phyloP scores from a whole-genome alignment of 1,284 basidiomycete species.

The Thelephora terrestris region DNA sequence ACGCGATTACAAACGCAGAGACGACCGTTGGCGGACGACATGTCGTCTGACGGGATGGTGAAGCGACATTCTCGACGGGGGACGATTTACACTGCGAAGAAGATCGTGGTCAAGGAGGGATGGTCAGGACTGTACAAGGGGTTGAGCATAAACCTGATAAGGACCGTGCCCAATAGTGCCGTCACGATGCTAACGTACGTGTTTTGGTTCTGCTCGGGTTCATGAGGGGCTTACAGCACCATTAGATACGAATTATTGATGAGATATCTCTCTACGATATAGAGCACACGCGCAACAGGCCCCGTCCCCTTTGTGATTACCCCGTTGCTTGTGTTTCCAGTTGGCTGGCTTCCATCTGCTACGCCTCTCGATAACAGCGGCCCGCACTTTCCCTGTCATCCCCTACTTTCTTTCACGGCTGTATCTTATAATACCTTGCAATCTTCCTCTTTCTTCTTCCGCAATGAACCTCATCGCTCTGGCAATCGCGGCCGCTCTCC shows the following conservation, averaged over 20 bases:
- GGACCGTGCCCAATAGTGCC: constrained; percentile 90
- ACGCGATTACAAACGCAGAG: constrained; percentile 84
- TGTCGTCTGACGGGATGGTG: constrained; percentile 19
- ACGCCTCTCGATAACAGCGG: no score
- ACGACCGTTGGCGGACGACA: constrained; percentile 43
- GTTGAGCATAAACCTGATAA: constrained; percentile 79
- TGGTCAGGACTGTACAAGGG: constrained; percentile 86
- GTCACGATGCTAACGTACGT: constrained; percentile 92
- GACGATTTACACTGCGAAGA: constrained; percentile 60
- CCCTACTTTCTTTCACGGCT: background rate
- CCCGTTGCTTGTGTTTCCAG: background rate
- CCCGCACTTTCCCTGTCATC: no score
- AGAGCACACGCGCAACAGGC: constrained; percentile 1
- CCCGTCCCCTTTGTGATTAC: background rate
- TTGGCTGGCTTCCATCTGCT: background rate
- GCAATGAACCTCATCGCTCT: no score
- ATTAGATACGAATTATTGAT: constrained; percentile 58
- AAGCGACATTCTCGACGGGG: constrained; percentile 39
- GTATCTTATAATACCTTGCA: constrained; percentile 6
- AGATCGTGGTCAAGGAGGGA: constrained; percentile 73
- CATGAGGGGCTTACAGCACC: background rate
- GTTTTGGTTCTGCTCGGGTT: background rate
- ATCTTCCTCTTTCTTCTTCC: background rate
- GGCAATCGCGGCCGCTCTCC: no score
- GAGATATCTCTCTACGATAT: constrained; percentile 37